Base-by-base conservation (phyloP, 805 yeast genomes). In the Candida gorgasii region DNA sequence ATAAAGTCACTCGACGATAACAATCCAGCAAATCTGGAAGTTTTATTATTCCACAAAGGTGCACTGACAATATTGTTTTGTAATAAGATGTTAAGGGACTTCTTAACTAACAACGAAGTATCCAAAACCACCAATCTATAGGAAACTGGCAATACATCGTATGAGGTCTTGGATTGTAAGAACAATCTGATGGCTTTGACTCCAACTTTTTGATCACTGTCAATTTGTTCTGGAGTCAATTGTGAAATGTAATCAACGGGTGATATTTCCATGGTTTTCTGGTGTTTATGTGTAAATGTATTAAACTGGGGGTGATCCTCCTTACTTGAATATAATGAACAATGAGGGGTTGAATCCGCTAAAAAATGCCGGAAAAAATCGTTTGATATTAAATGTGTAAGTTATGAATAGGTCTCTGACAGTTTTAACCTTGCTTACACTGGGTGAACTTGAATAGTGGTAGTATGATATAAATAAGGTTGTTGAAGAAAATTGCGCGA, bases 51-150 rank as follows among this genome's bases (percentile, higher is more conserved):
- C 99, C 99, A 93, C 40, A 93, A 71, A 2, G 99, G 99, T 4
- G 98, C 98, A 42, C 95, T 84, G 23, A 93, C 97, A 56, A 93
- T 89, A 59, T 88, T 87, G 63, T 93, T 93, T 60, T 93, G 98
- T 40, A 93, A 72, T 47, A 93, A 67, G 20, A 95, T 90, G 50
- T 89, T 89, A 57, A 93, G 73, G 4, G 97, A 86, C 60, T 92
- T 89, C 65, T 92, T 90, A 28, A 93, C 95, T 43, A 89, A 69
- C 36, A 93, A 70, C 5, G 96, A 80, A 1, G 98, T 90, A 61
- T 93, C 99, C 54, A 93, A 79, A 36, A 93, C 98, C 43, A 93
- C 86, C 55, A 93, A 75, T 53, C 97, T 75, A 62, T 92, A 93
- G 15, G 95, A 84, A 26, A 93, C 98, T 2, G 99, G 99, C 31